Evolutionary conservation across 2,329 filamentous ascomycete species (phyloP).

Genomic region (Cercospora canescens): DNA sequence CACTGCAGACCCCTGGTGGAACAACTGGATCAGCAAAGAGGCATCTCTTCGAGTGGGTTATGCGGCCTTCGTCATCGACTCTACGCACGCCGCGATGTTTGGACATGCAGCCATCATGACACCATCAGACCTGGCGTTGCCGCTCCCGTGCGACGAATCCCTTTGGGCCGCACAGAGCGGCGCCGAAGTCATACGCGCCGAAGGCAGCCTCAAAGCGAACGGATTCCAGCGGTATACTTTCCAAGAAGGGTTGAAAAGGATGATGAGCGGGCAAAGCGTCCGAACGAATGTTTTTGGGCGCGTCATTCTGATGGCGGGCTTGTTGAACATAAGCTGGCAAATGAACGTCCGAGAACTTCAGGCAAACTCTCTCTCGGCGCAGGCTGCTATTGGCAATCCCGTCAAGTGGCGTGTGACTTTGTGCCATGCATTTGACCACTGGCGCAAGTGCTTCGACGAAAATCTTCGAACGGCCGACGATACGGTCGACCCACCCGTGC

Average conservation of each 20-base stretch:
- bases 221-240: slow-evolving; percentile 85
- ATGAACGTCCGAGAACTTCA: slow-evolving; percentile 96
- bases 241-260: slow-evolving; percentile 86
- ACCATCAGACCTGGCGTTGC: slow-evolving; percentile 88
- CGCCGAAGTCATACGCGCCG: slow-evolving; percentile 79
- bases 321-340: slow-evolving; percentile 94
- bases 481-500: slow-evolving; percentile 37
- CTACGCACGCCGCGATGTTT: slow-evolving; percentile 96
- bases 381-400: slow-evolving; percentile 76
- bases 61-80: slow-evolving; percentile 92
- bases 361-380: slow-evolving; percentile 80
- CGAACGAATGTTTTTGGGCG: slow-evolving; percentile 91
- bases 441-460: slow-evolving; percentile 89
- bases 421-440: slow-evolving; percentile 86
- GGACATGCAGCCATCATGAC: slow-evolving; percentile 97
- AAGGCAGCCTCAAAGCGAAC: slow-evolving; percentile 75
- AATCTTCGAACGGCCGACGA: slow-evolving; percentile 60
- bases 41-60: slow-evolving; percentile 87
- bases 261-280: slow-evolving; percentile 80
- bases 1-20: slow-evolving; percentile 88
- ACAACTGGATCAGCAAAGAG: slow-evolving; percentile 92
- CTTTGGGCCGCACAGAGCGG: slow-evolving; percentile 90
- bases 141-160: slow-evolving; percentile 87
- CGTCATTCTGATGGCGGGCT: slow-evolving; percentile 88
- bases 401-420: slow-evolving; percentile 89